These are phyloP conservation scores for Tricholoma terreum DNA, from an alignment of 768 basidiomycete species.

Conservation along the genomic window DNA sequence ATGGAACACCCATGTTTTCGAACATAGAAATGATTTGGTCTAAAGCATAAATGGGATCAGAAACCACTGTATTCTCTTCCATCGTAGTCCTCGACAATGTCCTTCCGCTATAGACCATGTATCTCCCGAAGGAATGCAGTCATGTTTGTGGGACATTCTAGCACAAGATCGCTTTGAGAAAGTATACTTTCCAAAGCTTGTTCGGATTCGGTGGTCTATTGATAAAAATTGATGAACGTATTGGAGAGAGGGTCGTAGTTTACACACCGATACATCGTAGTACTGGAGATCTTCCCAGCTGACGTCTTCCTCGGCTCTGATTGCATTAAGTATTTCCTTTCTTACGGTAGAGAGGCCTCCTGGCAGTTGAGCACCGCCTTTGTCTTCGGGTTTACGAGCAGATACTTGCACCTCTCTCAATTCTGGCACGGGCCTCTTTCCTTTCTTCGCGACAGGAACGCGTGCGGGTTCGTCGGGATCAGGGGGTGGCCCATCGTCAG, in stretches of 20 bases:
- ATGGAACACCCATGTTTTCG: neutral
- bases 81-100: neutral
- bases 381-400: conserved; percentile 67
- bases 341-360: conserved; percentile 69
- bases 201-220: conserved; percentile 56
- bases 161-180: conserved; percentile 47
- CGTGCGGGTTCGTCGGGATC: conserved; percentile 71
- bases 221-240: conserved; percentile 8
- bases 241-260: neutral
- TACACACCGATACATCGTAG: conserved; percentile 59
- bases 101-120: conserved; percentile 40
- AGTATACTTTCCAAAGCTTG: conserved; percentile 60
- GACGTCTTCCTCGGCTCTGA: conserved; percentile 77
- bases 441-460: conserved; percentile 48
- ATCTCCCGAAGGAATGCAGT: conserved; percentile 58
- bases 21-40: neutral
- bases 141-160: conserved; percentile 56
- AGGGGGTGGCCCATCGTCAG: conserved; percentile 74
- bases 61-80: neutral
- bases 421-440: conserved; percentile 56
- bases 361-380: conserved; percentile 43
- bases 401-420: conserved; percentile 77
- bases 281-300: conserved; percentile 69
- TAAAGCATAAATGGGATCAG: neutral
- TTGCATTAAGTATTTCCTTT: conserved; percentile 73